phyloP scores from a whole-genome alignment of 768 basidiomycete species.

The Arthromyces matolae region DNA sequence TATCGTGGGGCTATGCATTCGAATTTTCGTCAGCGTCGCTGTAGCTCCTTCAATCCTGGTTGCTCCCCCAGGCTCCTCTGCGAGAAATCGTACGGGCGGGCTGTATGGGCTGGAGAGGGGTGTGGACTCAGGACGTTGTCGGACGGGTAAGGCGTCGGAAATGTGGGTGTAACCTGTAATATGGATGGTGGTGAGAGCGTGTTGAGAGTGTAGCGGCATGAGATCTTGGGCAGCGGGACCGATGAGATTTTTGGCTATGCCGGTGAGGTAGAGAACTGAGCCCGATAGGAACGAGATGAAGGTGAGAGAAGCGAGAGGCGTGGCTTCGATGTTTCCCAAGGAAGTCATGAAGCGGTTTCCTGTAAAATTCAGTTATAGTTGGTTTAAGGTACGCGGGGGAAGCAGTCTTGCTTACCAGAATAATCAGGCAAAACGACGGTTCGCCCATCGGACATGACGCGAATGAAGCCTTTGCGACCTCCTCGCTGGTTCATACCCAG shows the following conservation, averaged over 20 bases:
- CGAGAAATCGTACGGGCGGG: conserved; percentile 50
- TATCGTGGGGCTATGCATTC: conserved; percentile 43
- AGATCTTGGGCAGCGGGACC: conserved; percentile 44
- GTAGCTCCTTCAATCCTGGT: conserved; percentile 28
- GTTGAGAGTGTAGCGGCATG: conserved; percentile 47
- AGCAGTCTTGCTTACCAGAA: conserved; percentile 35
- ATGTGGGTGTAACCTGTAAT: conserved; percentile 54
- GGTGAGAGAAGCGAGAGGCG: conserved; percentile 54
- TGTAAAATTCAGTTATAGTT: conserved; percentile 18
- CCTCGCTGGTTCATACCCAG: conserved; percentile 63
- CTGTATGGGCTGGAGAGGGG: conserved; percentile 48
- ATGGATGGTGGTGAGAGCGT: conserved; percentile 43
- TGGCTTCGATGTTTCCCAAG: conserved; percentile 57
- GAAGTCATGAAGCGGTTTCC: conserved; percentile 65
- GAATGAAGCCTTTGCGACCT: conserved; percentile 58
- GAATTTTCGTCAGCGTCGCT: conserved; percentile 36
- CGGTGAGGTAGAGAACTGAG: conserved; percentile 60
- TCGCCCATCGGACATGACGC: conserved; percentile 51
- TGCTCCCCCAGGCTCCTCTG: conserved; percentile 37
- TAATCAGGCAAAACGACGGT: conserved; percentile 60
- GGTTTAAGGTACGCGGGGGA: conserved; percentile 5
- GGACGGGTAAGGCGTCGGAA: conserved; percentile 49
- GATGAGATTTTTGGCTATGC: conserved; percentile 45
- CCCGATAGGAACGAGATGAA: conserved; percentile 52
- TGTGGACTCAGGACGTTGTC: conserved; percentile 30